These are phyloP conservation scores for Xanthoconium stramineum DNA, from an alignment of 768 basidiomycete species.

Conservation along the genomic window DNA sequence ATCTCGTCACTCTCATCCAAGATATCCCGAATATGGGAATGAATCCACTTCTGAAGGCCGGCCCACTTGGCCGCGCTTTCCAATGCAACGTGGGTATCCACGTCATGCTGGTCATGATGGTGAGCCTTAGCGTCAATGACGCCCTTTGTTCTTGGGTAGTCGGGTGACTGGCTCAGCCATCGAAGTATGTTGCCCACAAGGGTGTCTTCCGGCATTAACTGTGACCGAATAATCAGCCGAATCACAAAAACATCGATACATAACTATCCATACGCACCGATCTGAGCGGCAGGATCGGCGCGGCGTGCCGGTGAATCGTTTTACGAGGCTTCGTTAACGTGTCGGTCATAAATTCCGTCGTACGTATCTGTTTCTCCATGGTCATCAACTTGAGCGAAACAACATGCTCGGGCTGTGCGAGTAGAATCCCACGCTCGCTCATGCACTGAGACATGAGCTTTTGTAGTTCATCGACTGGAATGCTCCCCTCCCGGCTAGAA, in stretches of 20 bases:
- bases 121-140: not conserved
- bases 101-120: not conserved
- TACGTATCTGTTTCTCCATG: slow-evolving; percentile 30
- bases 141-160: not conserved
- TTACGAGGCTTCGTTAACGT: slow-evolving; percentile 12
- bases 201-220: not conserved
- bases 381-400: slow-evolving; percentile 46
- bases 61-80: not conserved
- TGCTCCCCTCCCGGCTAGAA: too few relatives aligned
- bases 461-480: slow-evolving; percentile 21
- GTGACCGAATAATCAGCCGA: too few relatives aligned
- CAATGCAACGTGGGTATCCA: not conserved
- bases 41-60: not conserved
- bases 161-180: not conserved
- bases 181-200: not conserved
- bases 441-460: slow-evolving; percentile 37
- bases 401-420: slow-evolving; percentile 44
- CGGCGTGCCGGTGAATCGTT: not conserved
- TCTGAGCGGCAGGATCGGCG: not conserved
- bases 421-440: slow-evolving; percentile 7
- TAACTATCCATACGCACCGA: not conserved
- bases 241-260: too few relatives aligned
- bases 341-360: not conserved
- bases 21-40: not conserved
- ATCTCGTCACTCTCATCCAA: too few relatives aligned